Conservation (phyloP, 139 green algal genomes). For the Mesotaenium endlicherianum region DNA sequence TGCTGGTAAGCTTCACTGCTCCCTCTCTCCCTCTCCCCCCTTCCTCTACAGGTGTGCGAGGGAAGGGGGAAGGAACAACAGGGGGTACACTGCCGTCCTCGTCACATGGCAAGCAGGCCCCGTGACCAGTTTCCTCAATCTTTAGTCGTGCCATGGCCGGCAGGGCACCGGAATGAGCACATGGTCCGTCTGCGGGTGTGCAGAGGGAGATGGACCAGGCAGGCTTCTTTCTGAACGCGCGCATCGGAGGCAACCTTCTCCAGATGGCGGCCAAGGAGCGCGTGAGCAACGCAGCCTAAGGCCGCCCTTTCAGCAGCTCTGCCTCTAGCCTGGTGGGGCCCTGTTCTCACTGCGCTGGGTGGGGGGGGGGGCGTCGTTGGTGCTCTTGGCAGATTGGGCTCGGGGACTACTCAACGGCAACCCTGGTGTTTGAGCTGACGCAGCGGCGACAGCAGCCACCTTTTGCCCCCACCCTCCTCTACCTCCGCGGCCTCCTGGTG, state of each 20-base stretch:
- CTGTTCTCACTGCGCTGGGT: not conserved
- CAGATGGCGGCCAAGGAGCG: not conserved
- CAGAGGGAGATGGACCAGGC: constrained; percentile 15
- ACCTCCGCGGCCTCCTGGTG: not conserved
- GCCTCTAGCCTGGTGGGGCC: not conserved
- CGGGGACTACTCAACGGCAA: constrained; percentile 16
- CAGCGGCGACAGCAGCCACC: not conserved
- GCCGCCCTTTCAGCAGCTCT: not conserved
- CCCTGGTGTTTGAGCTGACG: not conserved
- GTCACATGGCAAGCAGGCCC: not conserved
- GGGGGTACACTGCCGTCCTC: not conserved
- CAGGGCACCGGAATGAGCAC: not conserved
- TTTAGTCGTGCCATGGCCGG: not conserved
- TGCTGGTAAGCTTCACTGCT: not conserved
- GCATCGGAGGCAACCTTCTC: constrained; percentile 15
- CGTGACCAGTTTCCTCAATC: not conserved
- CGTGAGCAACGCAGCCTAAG: not conserved
- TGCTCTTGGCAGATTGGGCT: not conserved
- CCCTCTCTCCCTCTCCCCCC: not conserved
- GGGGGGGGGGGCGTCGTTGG: not conserved
- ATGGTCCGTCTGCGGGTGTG: not conserved
- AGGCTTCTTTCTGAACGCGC: constrained; percentile 16
- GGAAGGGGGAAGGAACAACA: not conserved
- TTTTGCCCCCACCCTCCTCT: not conserved
- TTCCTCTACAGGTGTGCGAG: not conserved